Evolutionary conservation across 108 stramenopile species (phyloP), one percentile per base, ranked within the genome.

Genomic region (Skeletonema potamos): DNA sequence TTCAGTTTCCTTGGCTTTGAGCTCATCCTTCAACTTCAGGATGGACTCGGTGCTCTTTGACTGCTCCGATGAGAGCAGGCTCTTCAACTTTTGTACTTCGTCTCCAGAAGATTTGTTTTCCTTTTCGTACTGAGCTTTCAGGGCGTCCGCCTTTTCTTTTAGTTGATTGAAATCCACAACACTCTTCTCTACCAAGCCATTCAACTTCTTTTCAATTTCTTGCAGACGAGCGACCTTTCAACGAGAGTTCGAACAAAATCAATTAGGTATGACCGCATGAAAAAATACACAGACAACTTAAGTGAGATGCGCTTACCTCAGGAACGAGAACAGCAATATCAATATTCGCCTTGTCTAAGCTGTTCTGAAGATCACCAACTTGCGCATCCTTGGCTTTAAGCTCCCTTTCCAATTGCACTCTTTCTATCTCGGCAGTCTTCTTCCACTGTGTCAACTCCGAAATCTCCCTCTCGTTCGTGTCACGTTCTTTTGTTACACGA

Each of bases 281-380:
- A n/a, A 18, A 3, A 66, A 66, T 7, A 36, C 8, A 68, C 6
- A 33, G 54, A 32, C 18, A 36, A 27, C 13, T 34, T 0, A 34
- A 51, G 20, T 7, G 48, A 24, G 5, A 10, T 6, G 13, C 1
- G 4, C 56, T 58, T 41, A 68, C 67, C 54, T 71, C 77, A 15
- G 77, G 77, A 62, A 78, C 70, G 46, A 78, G 77, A 30, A 59
- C 36, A 62, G 63, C 63, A 0, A 78, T 60, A 62, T 78, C 77
- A 41, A 67, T 70, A 58, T 72, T 67, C 46, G 70, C 66, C 54
- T 67, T 54, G 10, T 60, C 34, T 17, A 67, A 70, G 11, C 46
- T 58, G 30, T 65, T 54, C 20, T 78, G 71, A 28, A 78, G 70
- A 30, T 57, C 58, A 8, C 30, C 29, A 29, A 78, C 72, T 60